These are phyloP conservation scores for Ceratocystis alfenasii DNA, from an alignment of 2,329 filamentous ascomycete genomes.

Conservation along the genomic window DNA sequence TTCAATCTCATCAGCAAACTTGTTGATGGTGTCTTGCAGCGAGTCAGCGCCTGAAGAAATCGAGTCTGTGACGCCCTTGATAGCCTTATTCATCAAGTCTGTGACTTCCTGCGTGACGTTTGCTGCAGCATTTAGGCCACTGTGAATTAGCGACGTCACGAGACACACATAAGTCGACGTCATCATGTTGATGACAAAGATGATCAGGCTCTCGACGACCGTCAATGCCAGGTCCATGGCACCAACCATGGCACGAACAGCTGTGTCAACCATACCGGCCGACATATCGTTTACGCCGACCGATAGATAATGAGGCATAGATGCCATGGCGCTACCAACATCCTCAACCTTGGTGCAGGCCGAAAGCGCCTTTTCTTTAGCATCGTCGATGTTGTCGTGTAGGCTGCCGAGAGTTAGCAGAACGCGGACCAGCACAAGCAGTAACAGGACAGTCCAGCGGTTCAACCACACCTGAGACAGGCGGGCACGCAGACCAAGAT, in stretches of 20 bases:
- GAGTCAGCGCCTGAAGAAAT: slow-evolving; percentile 47
- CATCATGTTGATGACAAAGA: slow-evolving; percentile 87
- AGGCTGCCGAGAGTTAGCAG: slow-evolving; percentile 64
- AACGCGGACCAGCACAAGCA: slow-evolving; percentile 73
- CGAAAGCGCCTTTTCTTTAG: slow-evolving; percentile 69
- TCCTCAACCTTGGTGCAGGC: slow-evolving; percentile 89
- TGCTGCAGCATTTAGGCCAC: slow-evolving; percentile 58
- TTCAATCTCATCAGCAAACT: slow-evolving; percentile 36
- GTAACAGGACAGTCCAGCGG: slow-evolving; percentile 81
- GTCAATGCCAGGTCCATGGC: slow-evolving; percentile 70
- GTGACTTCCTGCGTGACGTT: slow-evolving; percentile 43
- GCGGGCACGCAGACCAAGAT: slow-evolving; percentile 77
- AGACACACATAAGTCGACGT: slow-evolving; percentile 84
- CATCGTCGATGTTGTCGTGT: slow-evolving; percentile 60
- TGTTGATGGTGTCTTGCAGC: slow-evolving; percentile 38
- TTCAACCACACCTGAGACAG: slow-evolving; percentile 97
- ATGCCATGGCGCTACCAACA: slow-evolving; percentile 88
- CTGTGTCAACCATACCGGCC: slow-evolving; percentile 65
- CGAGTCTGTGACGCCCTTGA: slow-evolving; percentile 44
- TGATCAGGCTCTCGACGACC: slow-evolving; percentile 71
- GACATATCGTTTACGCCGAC: slow-evolving; percentile 78
- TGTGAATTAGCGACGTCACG: slow-evolving; percentile 69
- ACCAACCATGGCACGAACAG: slow-evolving; percentile 66
- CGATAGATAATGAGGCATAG: slow-evolving; percentile 93
- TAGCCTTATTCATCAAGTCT: slow-evolving; percentile 38